Evolutionary conservation across 805 yeast genomes (phyloP).

Genomic region (Torulaspora gathmanii): DNA sequence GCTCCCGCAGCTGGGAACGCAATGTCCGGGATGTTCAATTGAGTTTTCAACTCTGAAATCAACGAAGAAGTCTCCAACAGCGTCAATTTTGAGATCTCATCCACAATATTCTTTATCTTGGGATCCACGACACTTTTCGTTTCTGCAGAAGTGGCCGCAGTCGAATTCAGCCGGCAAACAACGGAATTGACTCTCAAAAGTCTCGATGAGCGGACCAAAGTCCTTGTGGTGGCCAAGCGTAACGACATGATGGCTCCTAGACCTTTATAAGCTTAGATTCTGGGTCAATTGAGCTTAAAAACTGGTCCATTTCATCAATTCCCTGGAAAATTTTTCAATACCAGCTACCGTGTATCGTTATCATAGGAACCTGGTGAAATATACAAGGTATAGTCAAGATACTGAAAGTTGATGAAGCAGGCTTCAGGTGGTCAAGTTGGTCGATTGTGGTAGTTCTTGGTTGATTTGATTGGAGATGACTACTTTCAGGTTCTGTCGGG

Average conservation of each 20-base stretch:
- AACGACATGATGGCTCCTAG: constrained; percentile 14
- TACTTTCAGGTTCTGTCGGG: constrained; percentile 92
- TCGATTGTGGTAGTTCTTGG: neutral
- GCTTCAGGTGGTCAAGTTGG: neutral
- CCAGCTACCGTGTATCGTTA: neutral
- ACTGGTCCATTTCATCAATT: neutral
- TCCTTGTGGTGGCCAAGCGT: constrained; percentile 22
- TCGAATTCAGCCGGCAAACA: constrained; percentile 46
- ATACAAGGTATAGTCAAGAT: neutral
- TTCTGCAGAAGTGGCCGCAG: constrained; percentile 49
- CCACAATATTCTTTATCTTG: constrained; percentile 81
- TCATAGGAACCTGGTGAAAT: neutral
- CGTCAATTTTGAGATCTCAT: constrained; percentile 85
- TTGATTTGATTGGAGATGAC: constrained; percentile 48
- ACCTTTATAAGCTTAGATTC: neutral
- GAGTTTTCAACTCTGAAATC: constrained; percentile 70
- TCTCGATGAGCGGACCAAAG: constrained; percentile 10
- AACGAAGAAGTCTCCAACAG: constrained; percentile 87
- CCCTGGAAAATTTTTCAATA: constrained; percentile 12
- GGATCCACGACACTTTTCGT: constrained; percentile 65
- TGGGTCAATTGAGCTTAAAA: neutral
- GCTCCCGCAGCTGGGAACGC: constrained; percentile 70
- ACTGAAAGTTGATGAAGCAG: neutral
- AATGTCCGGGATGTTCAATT: constrained; percentile 90
- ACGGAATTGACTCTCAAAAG: constrained; percentile 11